phyloP scores from a whole-genome alignment of 2,329 filamentous ascomycete genomes.

The Chrysosporium queenslandicum region DNA sequence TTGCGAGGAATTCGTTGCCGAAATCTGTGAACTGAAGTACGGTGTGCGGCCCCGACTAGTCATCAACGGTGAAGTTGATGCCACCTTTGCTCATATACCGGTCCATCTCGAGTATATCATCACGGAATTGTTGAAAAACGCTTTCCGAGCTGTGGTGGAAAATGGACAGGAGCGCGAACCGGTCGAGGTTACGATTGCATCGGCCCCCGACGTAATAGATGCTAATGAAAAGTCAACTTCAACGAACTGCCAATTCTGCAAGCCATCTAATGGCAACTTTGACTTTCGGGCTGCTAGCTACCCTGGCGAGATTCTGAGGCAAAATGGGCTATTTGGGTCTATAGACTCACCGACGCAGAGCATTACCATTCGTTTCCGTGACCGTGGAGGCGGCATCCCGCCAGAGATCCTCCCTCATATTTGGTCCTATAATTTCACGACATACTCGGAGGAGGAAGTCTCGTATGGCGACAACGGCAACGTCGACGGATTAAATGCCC shows the following conservation, averaged over 20 bases:
- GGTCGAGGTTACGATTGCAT: constrained; percentile 85
- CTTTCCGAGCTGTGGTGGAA: constrained; percentile 88
- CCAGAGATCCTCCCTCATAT: constrained; percentile 76
- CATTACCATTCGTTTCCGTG: constrained; percentile 89
- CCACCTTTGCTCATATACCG: constrained; percentile 87
- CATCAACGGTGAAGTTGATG: constrained; percentile 75
- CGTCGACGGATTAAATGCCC: constrained; percentile 62
- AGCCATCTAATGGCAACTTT: constrained; percentile 23
- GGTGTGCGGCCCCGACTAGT: constrained; percentile 71
- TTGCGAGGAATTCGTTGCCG: constrained; percentile 83
- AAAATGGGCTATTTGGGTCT: constrained; percentile 23
- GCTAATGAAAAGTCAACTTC: constrained; percentile 17
- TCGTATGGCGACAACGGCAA: constrained; percentile 41
- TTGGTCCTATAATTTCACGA: constrained; percentile 97
- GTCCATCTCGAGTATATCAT: constrained; percentile 97
- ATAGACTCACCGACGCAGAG: constrained; percentile 52
- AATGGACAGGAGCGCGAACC: constrained; percentile 67
- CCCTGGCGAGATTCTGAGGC: constrained; percentile 17
- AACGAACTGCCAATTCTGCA: constrained; percentile 9
- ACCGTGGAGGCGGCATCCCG: constrained; percentile 86
- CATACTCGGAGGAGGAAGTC: constrained; percentile 62
- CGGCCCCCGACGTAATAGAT: constrained; percentile 45
- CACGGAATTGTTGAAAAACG: constrained; percentile 92
- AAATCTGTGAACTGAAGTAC: constrained; percentile 95
- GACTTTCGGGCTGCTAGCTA: constrained; percentile 26